Evolutionary conservation across 495 filamentous ascomycete genomes (phyloP), one percentile per base, ranked within the genome.

Genomic region (Bathelium albidoporum): DNA sequence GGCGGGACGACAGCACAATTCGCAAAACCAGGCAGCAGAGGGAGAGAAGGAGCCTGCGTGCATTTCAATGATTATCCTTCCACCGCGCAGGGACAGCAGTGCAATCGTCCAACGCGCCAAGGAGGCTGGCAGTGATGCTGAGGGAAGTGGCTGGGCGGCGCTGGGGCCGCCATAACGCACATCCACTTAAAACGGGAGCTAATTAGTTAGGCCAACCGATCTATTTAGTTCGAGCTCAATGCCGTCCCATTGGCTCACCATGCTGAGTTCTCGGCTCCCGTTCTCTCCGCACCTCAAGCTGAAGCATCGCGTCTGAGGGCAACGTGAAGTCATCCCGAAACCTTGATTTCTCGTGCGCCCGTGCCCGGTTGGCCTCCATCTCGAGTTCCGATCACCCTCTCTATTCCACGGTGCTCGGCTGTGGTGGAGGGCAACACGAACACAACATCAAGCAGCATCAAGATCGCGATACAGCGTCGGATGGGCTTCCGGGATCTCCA

Each of bases 71-170:
- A 55, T 55, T 29, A 2, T n/a, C n/a, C n/a, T n/a, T n/a, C n/a
- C n/a, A n/a, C n/a, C n/a, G 24, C 24, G 7, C 49, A 55, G 49
- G 24, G 49, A 26, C 24, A 55, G 49, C 49, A 55, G 5, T 9
- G n/a, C 44, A 49, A 5, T 55, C 11, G 20, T 55, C 49, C 49
- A 55, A 55, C 49, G 20, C 2, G 24, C 49, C 49, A 26, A 20
- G 49, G 24, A 29, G 49, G 49, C 49, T 55, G 49, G 49, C 49
- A 55, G 20, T 55, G 20, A 55, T 29, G 24, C 12, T 55, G 49
- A 55, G 49, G 49, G 49, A 55, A 55, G 49, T 55, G 49, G 49
- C 49, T 55, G 49, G 49, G 49, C 24, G 49, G 20, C 49, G 20
- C 49, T 18, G 5, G 16, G 22, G 44, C 44, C 9, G 18, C 36